Evolutionary conservation across 1,284 basidiomycete genomes (phyloP), one percentile per base, ranked within the genome.

Genomic region (Trametes versicolor): DNA sequence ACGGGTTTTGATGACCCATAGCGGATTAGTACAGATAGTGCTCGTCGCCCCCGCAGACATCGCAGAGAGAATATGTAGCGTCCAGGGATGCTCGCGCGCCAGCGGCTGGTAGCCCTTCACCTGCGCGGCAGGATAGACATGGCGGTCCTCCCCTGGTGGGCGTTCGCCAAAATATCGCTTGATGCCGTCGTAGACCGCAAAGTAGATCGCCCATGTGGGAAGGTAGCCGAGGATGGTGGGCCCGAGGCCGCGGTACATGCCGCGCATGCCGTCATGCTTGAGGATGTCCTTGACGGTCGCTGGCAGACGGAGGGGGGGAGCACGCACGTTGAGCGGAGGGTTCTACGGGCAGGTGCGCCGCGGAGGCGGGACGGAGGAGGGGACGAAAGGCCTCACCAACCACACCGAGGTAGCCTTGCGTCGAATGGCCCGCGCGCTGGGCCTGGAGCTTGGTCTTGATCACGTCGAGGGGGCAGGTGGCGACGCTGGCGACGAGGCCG

Each of bases 201-300:
- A 98, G 79, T 98, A 98, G 72, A 98, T 98, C 29, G 95, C 96
- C 96, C 96, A 98, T 10, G 96, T 98, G 27, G 96, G 96, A 45
- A 98, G 87, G 79, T 98, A 98, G 8, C 96, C 96, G 6, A 96
- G 86, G 64, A 98, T 87, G 15, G 96, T 98, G n/a, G 96, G 97
- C 10, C 96, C 96, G 29, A 98, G 85, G 15, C 97, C 96, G 48
- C 96, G 89, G 80, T 98, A 98, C 67, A 98, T 83, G 15, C 97
- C 96, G 57, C 91, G 87, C 60, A 97, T 72, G 9, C 96, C 96
- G 68, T 94, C 88, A 67, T 92, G 85, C 69, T 79, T 78, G 73
- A 93, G 81, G 72, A 97, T 93, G 45, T 83, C 82, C 74, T 85
- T 87, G 64, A 93, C 81, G 54, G 91, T 96, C 67, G 85, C 91